phyloP scores from a whole-genome alignment of 75 land plant genomes.

The Pinus tabuliformis region DNA sequence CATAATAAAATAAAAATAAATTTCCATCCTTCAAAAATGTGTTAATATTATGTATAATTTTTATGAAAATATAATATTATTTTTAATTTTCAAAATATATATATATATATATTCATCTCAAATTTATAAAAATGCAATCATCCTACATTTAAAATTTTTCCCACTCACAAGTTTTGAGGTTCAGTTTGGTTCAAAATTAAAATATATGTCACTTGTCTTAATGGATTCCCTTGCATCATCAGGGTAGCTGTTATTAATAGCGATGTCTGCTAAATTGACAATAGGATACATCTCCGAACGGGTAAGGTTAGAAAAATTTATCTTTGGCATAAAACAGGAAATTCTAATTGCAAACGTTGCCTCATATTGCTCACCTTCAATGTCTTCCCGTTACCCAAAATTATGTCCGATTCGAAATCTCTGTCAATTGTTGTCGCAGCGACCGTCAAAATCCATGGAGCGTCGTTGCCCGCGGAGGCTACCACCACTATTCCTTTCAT shows the following conservation, averaged over 20 bases:
- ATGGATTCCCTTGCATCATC: too few relatives aligned
- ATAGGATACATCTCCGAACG: slow-evolving; percentile 41
- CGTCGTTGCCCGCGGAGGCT: slow-evolving; percentile 74
- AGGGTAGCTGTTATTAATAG: too few relatives aligned
- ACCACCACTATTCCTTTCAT: slow-evolving; percentile 53
- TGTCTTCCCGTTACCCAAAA: slow-evolving; percentile 37
- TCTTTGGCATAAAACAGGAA: too few relatives aligned
- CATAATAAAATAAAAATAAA: too few relatives aligned
- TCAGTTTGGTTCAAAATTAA: too few relatives aligned
- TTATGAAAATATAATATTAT: too few relatives aligned
- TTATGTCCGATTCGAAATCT: slow-evolving; percentile 47
- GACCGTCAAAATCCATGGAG: slow-evolving; percentile 79
- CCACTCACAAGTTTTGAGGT: slow-evolving; percentile 12
- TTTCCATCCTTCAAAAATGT: too few relatives aligned
- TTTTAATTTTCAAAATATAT: too few relatives aligned
- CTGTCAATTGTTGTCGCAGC: slow-evolving; percentile 77
- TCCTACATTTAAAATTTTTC: slow-evolving; percentile 40
- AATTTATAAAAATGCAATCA: too few relatives aligned
- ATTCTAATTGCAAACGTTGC: neutral
- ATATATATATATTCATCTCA: slow-evolving; percentile 37
- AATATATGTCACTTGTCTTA: too few relatives aligned
- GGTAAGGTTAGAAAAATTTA: slow-evolving; percentile 52
- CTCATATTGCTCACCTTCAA: slow-evolving; percentile 34
- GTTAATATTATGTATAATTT: too few relatives aligned
- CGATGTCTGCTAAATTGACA: slow-evolving; percentile 40